Base-by-base conservation (phyloP, 2,329 filamentous ascomycete genomes). In the Phyllosticta paracitricarpa region DNA sequence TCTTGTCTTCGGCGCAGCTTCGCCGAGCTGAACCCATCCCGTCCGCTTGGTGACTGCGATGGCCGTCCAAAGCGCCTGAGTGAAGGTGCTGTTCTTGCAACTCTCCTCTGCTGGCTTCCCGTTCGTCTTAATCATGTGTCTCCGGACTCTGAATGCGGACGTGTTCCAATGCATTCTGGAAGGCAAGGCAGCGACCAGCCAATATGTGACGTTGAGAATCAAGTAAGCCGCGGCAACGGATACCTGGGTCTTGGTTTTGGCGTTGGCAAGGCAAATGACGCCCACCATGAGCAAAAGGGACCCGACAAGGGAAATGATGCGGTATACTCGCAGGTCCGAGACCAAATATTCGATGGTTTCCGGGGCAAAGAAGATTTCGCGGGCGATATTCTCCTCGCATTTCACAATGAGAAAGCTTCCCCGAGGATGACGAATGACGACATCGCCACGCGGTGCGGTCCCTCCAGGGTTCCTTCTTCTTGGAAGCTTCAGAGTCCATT, bases 261-360 rank as follows among this genome's bases (percentile, higher is more conserved):
- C 75, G 61, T 81, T 82, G 63, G 77, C 79, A 2, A 82, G 74
- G 52, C 73, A 75, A 52, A 82, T 78, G 64, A 82, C 78, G 12
- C 79, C 79, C 48, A 78, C 72, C 79, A 82, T 81, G 56, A 82
- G 75, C 69, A 81, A 72, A 54, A 81, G 69, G 5, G 79, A 81
- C 63, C 78, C 79, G 2, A 79, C 65, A 24, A 82, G 68, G n/a
- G 78, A 78, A 12, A 81, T 70, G 8, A 79, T 67, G 25, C 79
- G 72, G 64, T 81, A 81, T 4, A 71, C 68, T 2, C 72, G 69
- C 0, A 72, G 73, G 61, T 74, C 68, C 30, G 72, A 66, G 24
- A 81, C 66, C 17, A 72, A 65, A 65, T 82, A 82, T 10, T 77
- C 68, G 60, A 81, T 79, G 54, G 75, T 73, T 65, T 81, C 79